These are phyloP conservation scores for Vaucheria bursata DNA, from an alignment of 352 stramenopile genomes.

Conservation along the genomic window DNA sequence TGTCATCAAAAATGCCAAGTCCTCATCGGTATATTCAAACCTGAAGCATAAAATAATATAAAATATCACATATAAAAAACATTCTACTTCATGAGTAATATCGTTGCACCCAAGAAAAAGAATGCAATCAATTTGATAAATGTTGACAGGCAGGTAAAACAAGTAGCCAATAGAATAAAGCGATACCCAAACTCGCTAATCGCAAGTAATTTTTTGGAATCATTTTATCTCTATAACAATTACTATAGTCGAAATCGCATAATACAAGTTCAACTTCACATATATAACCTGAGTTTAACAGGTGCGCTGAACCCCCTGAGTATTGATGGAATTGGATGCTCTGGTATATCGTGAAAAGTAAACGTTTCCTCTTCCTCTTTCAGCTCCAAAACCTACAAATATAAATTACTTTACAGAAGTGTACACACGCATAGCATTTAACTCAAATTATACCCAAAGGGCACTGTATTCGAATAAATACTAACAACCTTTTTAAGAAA, in stretches of 20 bases:
- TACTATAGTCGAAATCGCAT: too few relatives aligned
- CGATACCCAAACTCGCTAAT: too few relatives aligned
- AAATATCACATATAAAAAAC: constrained; percentile 1
- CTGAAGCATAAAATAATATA: constrained; percentile 48
- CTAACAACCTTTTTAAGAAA: too few relatives aligned
- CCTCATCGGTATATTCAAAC: constrained; percentile 51
- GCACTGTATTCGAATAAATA: too few relatives aligned
- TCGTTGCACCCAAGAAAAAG: neutral
- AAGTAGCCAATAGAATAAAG: too few relatives aligned
- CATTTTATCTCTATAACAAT: too few relatives aligned
- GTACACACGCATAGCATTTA: too few relatives aligned
- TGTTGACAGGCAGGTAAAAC: neutral
- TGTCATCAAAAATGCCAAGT: constrained; percentile 63
- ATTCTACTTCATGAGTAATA: neutral
- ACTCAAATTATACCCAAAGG: too few relatives aligned
- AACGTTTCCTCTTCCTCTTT: constrained; percentile 61
- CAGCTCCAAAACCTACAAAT: constrained; percentile 57
- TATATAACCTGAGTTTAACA: constrained; percentile 56
- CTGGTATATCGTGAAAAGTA: constrained; percentile 51
- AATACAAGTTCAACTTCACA: too few relatives aligned
- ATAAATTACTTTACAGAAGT: too few relatives aligned
- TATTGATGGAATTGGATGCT: constrained; percentile 58
- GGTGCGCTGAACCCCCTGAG: constrained; percentile 64
- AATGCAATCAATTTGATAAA: neutral
- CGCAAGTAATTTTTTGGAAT: too few relatives aligned